These are phyloP conservation scores for Actinidia polygama DNA, from an alignment of 179 eudicot genomes.

Conservation along the genomic window DNA sequence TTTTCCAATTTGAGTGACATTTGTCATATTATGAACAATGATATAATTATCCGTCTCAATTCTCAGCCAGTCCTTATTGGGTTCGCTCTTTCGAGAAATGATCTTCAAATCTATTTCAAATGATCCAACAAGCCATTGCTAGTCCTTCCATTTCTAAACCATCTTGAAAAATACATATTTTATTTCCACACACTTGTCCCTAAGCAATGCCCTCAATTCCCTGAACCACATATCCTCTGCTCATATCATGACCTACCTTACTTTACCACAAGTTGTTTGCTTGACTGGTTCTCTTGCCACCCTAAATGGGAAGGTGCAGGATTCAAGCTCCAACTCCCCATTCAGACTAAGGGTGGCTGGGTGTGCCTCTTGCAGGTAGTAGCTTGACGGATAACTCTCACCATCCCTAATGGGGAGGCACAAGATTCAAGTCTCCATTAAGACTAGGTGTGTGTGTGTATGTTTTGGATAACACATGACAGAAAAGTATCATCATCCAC, in stretches of 20 bases:
- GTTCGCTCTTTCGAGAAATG: conserved; percentile 9
- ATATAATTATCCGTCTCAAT: neutral
- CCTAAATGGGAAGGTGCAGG: neutral
- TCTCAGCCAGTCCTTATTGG: neutral
- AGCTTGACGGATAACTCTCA: too few relatives aligned
- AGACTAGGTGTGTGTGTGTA: too few relatives aligned
- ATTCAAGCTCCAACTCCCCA: neutral
- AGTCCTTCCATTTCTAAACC: neutral
- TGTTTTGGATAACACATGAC: too few relatives aligned
- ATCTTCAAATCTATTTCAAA: neutral
- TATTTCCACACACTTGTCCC: neutral
- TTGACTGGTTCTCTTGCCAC: neutral
- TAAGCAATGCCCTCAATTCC: conserved; percentile 1
- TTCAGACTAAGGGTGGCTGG: too few relatives aligned
- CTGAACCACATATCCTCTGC: neutral
- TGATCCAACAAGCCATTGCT: neutral
- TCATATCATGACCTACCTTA: neutral
- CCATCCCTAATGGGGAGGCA: too few relatives aligned
- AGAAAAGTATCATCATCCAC: neutral
- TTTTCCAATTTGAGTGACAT: neutral
- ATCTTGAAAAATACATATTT: neutral
- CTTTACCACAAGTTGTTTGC: neutral
- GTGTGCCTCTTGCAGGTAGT: too few relatives aligned
- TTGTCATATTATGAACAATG: neutral
- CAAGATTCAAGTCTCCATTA: too few relatives aligned